Evolutionary conservation across 2,329 filamentous ascomycete genomes (phyloP).

Genomic region (Aspergillus caelatus): DNA sequence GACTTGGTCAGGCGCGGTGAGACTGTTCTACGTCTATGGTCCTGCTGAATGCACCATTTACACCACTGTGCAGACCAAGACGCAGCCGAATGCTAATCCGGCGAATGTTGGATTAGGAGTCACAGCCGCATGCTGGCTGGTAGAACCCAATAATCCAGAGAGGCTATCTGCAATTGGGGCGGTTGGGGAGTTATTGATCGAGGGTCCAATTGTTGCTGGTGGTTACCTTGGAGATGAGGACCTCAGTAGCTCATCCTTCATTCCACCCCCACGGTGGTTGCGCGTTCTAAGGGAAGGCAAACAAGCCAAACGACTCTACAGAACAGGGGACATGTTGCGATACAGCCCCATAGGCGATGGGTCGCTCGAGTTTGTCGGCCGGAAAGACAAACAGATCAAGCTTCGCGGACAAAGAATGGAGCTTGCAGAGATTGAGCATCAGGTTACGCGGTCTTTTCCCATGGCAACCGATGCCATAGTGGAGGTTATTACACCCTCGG

Average conservation of each 20-base stretch:
- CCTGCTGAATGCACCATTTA: constrained; percentile 21
- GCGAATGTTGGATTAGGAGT: constrained; percentile 9
- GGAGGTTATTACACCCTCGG: too few relatives aligned
- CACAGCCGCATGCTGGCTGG: constrained; percentile 16
- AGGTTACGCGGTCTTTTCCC: too few relatives aligned
- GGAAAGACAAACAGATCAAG: too few relatives aligned
- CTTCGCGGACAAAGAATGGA: too few relatives aligned
- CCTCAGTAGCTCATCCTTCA: neutral
- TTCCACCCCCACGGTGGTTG: neutral
- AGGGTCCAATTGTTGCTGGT: constrained; percentile 35
- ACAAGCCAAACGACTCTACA: too few relatives aligned
- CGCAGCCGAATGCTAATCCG: neutral
- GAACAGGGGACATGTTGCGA: too few relatives aligned
- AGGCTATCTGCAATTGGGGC: constrained; percentile 36
- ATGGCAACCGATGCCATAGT: too few relatives aligned
- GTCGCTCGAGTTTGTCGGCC: too few relatives aligned
- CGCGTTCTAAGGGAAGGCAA: too few relatives aligned
- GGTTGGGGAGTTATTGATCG: constrained; percentile 46
- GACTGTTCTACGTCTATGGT: constrained; percentile 36
- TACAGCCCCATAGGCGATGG: too few relatives aligned
- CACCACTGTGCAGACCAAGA: constrained; percentile 1
- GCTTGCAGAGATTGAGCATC: too few relatives aligned
- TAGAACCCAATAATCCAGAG: constrained; percentile 9
- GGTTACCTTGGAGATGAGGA: constrained; percentile 23
- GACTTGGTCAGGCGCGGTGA: constrained; percentile 38